phyloP scores from a whole-genome alignment of 1,284 basidiomycete species.

The Xerocomus amazonicus region DNA sequence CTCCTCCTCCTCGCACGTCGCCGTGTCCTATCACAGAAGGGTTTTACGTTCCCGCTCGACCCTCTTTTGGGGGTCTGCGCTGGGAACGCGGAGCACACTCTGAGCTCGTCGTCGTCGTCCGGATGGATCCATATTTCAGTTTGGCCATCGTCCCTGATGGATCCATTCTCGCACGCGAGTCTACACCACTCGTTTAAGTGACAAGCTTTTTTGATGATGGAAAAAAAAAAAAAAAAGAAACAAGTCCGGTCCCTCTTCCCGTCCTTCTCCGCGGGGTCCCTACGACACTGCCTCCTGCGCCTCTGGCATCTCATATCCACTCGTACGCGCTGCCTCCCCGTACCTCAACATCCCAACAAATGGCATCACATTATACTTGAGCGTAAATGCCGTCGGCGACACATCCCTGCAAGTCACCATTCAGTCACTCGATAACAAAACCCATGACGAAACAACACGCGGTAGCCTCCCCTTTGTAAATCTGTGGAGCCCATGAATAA shows the following conservation, averaged over 20 bases:
- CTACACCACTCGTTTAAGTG: conserved; percentile 9
- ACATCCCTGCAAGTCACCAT: conserved; percentile 46
- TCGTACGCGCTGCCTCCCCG: conserved; percentile 68
- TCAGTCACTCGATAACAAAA: background rate
- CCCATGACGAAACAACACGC: conserved; percentile 14
- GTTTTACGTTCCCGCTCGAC: no score
- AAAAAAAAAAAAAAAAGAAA: background rate
- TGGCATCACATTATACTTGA: conserved; percentile 91
- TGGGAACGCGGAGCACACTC: conserved; percentile 23
- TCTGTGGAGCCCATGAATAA: conserved; percentile 1
- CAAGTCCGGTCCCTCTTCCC: conserved; percentile 4
- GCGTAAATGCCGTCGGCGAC: conserved; percentile 63
- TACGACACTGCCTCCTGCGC: conserved; percentile 37
- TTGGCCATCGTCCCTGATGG: no score
- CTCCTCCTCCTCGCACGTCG: background rate
- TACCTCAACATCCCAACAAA: conserved; percentile 77
- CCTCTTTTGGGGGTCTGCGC: background rate
- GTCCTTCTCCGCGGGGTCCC: conserved; percentile 1
- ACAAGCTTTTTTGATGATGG: conserved; percentile 10
- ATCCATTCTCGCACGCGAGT: no score
- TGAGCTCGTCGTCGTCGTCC: conserved; percentile 9
- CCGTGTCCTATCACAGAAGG: no score
- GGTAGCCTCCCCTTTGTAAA: conserved; percentile 15
- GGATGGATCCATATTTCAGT: no score
- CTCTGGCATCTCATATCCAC: conserved; percentile 50